Evolutionary conservation across 331 rosid genomes (phyloP).

Genomic region (Phaseolus coccineus): DNA sequence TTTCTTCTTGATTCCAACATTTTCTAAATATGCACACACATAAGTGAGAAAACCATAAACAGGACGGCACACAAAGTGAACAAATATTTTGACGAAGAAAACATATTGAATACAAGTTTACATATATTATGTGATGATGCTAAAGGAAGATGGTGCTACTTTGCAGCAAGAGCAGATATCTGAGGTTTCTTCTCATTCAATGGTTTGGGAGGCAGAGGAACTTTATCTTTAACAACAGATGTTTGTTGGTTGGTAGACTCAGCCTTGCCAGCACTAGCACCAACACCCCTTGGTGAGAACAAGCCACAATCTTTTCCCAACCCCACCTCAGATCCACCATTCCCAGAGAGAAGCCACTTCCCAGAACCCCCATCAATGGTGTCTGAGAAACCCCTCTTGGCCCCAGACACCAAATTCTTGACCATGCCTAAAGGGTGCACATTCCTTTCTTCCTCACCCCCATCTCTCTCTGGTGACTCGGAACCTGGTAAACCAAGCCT

Average conservation of each 20-base stretch:
- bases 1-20: constrained; percentile 16
- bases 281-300: constrained; percentile 66
- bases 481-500: constrained; percentile 92
- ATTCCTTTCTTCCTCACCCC: constrained; percentile 42
- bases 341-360: constrained; percentile 74
- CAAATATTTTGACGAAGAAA: constrained; percentile 12
- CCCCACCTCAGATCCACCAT: constrained; percentile 72
- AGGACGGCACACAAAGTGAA: constrained; percentile 14
- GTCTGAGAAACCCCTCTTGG: constrained; percentile 92
- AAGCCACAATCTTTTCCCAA: constrained; percentile 62
- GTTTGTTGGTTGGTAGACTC: constrained; percentile 53
- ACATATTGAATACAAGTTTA: background rate
- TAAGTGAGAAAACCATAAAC: background rate
- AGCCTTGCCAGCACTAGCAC: constrained; percentile 45
- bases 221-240: constrained; percentile 60
- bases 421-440: constrained; percentile 44
- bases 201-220: constrained; percentile 64
- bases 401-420: constrained; percentile 75
- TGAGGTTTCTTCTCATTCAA: constrained; percentile 79
- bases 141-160: constrained; percentile 52
- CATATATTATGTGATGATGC: constrained; percentile 25
- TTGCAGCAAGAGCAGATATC: constrained; percentile 72
- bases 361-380: constrained; percentile 75
- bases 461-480: constrained; percentile 74
- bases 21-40: background rate